These are phyloP conservation scores for Apiotrichum veenhuisii DNA, from an alignment of 1,284 basidiomycete species.

Conservation along the genomic window DNA sequence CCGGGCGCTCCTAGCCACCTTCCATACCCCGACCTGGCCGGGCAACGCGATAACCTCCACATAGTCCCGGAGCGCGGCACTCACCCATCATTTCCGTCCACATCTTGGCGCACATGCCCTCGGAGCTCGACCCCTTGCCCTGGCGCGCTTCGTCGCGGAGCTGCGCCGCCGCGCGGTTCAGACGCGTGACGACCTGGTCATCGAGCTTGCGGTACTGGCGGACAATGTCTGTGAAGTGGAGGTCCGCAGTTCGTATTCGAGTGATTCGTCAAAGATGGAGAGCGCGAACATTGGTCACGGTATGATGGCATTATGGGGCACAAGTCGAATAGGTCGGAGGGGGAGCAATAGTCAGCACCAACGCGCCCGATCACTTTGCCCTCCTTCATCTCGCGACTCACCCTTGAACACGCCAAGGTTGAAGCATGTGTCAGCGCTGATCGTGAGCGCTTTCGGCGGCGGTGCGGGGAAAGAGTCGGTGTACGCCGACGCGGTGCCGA, in stretches of 20 bases:
- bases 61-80: conserved; percentile 30
- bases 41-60: too few species aligned
- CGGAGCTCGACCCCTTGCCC: conserved; percentile 37
- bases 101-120: conserved; percentile 68
- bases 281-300: neutral
- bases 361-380: neutral
- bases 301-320: neutral
- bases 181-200: conserved; percentile 72
- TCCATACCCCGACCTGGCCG: too few species aligned
- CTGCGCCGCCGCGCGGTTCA: conserved; percentile 76
- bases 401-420: conserved; percentile 81
- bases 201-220: conserved; percentile 79
- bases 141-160: conserved; percentile 59
- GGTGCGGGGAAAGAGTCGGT: conserved; percentile 48
- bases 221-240: conserved; percentile 62
- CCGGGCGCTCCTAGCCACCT: too few species aligned
- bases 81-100: conserved; percentile 79
- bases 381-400: conserved; percentile 40
- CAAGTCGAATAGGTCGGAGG: neutral
- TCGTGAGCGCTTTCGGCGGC: conserved; percentile 38
- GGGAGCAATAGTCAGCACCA: neutral
- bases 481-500: conserved; percentile 48
- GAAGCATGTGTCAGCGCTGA: conserved; percentile 59
- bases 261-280: neutral
- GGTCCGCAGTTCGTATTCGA: too few species aligned